Base-by-base conservation (phyloP, 148 eudicot genomes). In the Chenopodium album region DNA sequence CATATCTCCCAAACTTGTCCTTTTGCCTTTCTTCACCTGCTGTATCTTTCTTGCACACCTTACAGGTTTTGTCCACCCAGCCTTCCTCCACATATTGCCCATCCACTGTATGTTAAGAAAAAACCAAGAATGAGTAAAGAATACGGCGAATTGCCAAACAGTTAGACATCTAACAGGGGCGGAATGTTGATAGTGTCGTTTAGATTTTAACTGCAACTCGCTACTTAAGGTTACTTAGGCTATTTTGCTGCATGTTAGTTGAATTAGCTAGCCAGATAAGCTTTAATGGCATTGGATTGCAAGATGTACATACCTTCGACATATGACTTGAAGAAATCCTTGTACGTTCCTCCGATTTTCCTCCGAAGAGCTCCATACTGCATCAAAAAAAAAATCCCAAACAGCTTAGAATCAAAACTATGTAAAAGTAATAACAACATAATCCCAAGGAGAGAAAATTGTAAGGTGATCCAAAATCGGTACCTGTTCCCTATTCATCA, bases 291-390 rank as follows among this genome's bases (percentile, higher is more conserved):
- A 6, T 41, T 4, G 44, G 44, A 41, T 41, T 41, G 44, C 19
- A 63, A 68, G 54, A 16, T n/a, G 73, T 44, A 28, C 56, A 77
- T 87, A 96, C 99, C 99, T 50, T 96, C 99, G 76, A 96, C 82
- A 41, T 92, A 96, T 50, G 99, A 94, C 86, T 96, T 96, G 91
- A 96, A 96, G 90, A 96, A 96, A 83, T 96, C 99, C 80, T 96
- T 88, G 97, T 96, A 94, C 6, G 99, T 96, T 67, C 99, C 99
- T 77, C 99, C 99, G 32, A 96, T 96, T 86, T 96, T 96, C 89
- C 98, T 96, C 83, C 99, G 77, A 9, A 96, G 94, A 87, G 99
- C 99, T 80, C 95, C 98, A 82, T 96, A 96, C 98, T 96, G 46
- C 2, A 78, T 22, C 66, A 79, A 79, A 70, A 17, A 16, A 54